Percentiles rank a stretch among this genome's conserved stretches.
phyloP scores from a whole-genome alignment of 495 filamentous ascomycete genomes.

The Astrocystis sublimbata region DNA sequence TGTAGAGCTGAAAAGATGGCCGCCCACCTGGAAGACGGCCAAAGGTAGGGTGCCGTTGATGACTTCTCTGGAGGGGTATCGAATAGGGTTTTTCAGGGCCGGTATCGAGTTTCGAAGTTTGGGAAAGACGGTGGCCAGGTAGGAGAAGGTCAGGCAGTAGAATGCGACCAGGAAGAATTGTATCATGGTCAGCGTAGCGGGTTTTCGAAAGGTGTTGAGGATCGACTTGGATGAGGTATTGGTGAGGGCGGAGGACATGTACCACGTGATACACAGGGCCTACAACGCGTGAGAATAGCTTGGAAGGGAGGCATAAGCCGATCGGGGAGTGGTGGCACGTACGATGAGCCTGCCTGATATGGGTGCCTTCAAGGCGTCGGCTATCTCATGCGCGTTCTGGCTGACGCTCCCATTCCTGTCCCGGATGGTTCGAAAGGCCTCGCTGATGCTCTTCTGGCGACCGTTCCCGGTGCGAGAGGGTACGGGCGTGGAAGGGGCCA shows the following conservation, averaged over 20 bases:
- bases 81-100: constrained; percentile 77
- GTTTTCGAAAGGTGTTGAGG: constrained; percentile 87
- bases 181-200: constrained; percentile 88
- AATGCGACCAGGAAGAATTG: constrained; percentile 93
- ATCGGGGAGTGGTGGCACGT: constrained; percentile 42
- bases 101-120: constrained; percentile 66
- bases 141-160: constrained; percentile 81
- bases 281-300: constrained; percentile 37
- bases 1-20: constrained; percentile 90
- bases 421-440: constrained; percentile 78
- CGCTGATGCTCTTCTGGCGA: constrained; percentile 79
- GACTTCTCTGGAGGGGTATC: constrained; percentile 77
- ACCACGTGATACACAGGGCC: constrained; percentile 86
- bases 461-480: constrained; percentile 51
- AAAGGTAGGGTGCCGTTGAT: constrained; percentile 86
- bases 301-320: constrained; percentile 12
- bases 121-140: constrained; percentile 69
- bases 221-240: constrained; percentile 98
- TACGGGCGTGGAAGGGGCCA: constrained; percentile 36
- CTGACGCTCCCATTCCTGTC: constrained; percentile 78
- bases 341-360: constrained; percentile 85
- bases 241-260: constrained; percentile 88
- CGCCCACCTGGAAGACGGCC: constrained; percentile 88
- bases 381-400: constrained; percentile 90
- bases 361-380: constrained; percentile 85